Percentiles rank a stretch among this genome's conserved stretches.
Conservation (phyloP, 2,329 filamentous ascomycete species). For the Cryphonectria parasitica region DNA sequence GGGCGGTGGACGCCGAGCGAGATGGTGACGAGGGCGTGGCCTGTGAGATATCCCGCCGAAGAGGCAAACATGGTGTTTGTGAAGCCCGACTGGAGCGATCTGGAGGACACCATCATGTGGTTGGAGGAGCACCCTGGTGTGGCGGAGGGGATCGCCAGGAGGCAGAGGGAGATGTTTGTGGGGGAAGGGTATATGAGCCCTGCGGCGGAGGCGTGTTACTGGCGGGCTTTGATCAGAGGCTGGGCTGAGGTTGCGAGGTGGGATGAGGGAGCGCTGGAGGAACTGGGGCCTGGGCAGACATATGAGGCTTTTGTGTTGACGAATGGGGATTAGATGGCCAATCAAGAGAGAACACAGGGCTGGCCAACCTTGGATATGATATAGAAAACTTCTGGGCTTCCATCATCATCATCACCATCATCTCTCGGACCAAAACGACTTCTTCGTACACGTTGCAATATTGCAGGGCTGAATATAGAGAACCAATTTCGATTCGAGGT, state of each 20-base stretch:
- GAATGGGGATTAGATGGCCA: slow-evolving; percentile 32
- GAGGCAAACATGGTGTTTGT: slow-evolving; percentile 57
- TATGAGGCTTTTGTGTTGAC: slow-evolving; percentile 47
- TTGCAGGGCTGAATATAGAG: background rate
- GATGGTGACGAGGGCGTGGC: slow-evolving; percentile 43
- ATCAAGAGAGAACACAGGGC: background rate
- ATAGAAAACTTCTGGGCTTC: background rate
- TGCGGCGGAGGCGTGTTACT: slow-evolving; percentile 58
- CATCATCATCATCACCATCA: background rate
- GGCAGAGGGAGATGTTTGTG: slow-evolving; percentile 50
- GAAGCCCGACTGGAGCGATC: slow-evolving; percentile 54
- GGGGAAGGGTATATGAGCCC: slow-evolving; percentile 51
- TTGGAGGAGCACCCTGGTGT: slow-evolving; percentile 47
- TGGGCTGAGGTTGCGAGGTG: slow-evolving; percentile 49
- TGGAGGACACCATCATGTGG: slow-evolving; percentile 51
- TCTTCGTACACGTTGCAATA: no score
- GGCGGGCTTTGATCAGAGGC: slow-evolving; percentile 52
- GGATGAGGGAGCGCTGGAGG: slow-evolving; percentile 42
- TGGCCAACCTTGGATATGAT: background rate
- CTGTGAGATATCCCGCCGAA: slow-evolving; percentile 36
- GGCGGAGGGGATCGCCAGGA: slow-evolving; percentile 50
- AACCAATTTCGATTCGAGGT: background rate
- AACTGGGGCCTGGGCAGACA: slow-evolving; percentile 38
- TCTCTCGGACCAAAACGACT: no score
- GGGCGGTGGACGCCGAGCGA: slow-evolving; percentile 31